A percentile compares a stretch with the other conserved stretches of the same genome.
Conservation (phyloP, 2,329 filamentous ascomycete genomes). For the Diaporthe australafricana region DNA sequence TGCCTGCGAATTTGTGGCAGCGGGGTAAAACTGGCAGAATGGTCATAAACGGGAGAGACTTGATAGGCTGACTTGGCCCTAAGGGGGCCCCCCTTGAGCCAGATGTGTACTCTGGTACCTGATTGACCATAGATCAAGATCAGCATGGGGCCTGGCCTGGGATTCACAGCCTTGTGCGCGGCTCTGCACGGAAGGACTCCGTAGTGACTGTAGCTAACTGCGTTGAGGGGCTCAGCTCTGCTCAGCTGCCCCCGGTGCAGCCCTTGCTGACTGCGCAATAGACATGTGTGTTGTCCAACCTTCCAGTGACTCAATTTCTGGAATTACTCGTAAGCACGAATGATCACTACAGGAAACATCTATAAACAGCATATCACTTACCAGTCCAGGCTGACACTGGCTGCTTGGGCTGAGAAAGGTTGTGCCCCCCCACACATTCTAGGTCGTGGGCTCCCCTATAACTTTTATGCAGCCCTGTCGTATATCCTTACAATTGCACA, state of each 20-base stretch:
- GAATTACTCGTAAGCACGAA: neutral
- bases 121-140: constrained; percentile 11
- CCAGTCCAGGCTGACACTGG: neutral
- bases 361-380: neutral
- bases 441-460: neutral
- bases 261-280: constrained; percentile 11
- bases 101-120: constrained; percentile 23
- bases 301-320: neutral
- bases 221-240: neutral
- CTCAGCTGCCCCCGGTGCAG: neutral
- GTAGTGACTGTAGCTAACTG: neutral
- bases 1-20: constrained; percentile 36
- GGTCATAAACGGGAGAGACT: constrained; percentile 32
- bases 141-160: constrained; percentile 2
- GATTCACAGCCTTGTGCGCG: constrained; percentile 19
- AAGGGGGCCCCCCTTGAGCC: neutral
- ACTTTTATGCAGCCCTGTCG: no score
- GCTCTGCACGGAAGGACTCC: constrained; percentile 4
- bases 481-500: no score
- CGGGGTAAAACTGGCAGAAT: constrained; percentile 28
- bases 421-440: no score
- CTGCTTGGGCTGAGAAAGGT: neutral
- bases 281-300: neutral
- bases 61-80: constrained; percentile 32
- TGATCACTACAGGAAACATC: neutral